Evolutionary conservation across 257 asterid species (phyloP), one percentile per base, ranked within the genome.

Genomic region (Thymus quinquecostatus): DNA sequence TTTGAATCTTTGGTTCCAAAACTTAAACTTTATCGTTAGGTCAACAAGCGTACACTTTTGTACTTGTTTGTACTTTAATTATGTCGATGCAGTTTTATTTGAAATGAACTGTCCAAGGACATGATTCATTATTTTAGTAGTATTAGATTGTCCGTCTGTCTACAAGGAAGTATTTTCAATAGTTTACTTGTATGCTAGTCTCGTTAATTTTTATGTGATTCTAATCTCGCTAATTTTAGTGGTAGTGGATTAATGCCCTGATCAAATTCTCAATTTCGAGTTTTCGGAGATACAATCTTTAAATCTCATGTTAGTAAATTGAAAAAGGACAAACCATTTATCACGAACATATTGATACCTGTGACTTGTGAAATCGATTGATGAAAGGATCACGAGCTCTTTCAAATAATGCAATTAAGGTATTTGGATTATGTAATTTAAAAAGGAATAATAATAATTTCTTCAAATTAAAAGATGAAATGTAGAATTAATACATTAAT

Each of bases 161-260:
- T 43, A 63, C 54, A 43, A 41, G 13, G 21, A 41, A 10, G 21
- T 43, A 4, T 64, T 44, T 29, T 29, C 2, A 8, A 38, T 60
- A 2, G 3, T 63, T 43, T 29, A 27, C 38, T 43, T 63, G 36
- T 43, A 63, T 5, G 4, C 68, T 5, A 9, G 21, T 29, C 57
- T 63, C 68, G 57, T 28, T 63, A 43, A 4, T 64, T 64, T 45
- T 45, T 8, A 64, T 64, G n/a, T n/a, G n/a, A n/a, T n/a, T n/a
- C n/a, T n/a, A n/a, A n/a, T n/a, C n/a, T n/a, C n/a, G n/a, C n/a
- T n/a, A n/a, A n/a, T n/a, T n/a, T n/a, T n/a, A n/a, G n/a, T n/a
- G n/a, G n/a, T n/a, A n/a, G n/a, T n/a, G n/a, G n/a, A n/a, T n/a
- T n/a, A n/a, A n/a, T n/a, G 69, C 14, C 1, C 5, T 0, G 6